Evolutionary conservation across 495 filamentous ascomycete genomes (phyloP).

Genomic region (Penicillium chermesinum): DNA sequence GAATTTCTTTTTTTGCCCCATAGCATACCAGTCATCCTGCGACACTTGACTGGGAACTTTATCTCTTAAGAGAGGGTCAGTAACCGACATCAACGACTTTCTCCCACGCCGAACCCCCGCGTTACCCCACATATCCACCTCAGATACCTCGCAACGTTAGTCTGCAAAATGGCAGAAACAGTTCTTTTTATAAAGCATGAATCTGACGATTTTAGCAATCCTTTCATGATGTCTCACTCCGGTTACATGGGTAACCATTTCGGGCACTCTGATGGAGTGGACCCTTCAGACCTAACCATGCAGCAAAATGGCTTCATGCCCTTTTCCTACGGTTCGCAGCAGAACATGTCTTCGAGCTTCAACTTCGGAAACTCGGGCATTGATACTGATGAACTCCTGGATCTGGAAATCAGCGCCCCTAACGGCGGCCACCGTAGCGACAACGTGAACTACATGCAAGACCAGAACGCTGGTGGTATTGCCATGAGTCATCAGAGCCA

Average conservation of each 20-base stretch:
- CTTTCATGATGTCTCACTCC: slow-evolving; percentile 52
- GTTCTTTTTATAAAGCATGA: slow-evolving; percentile 76
- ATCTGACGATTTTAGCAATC: slow-evolving; percentile 58
- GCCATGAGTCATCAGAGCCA: slow-evolving; percentile 48
- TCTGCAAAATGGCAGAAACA: slow-evolving; percentile 33
- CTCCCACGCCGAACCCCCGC: slow-evolving; percentile 17
- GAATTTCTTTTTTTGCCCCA: slow-evolving; percentile 9
- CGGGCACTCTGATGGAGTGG: slow-evolving; percentile 61
- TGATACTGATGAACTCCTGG: slow-evolving; percentile 49
- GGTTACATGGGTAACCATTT: slow-evolving; percentile 67
- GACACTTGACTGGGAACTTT: slow-evolving; percentile 8
- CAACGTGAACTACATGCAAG: slow-evolving; percentile 42
- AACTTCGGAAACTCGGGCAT: slow-evolving; percentile 52
- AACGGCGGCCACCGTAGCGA: slow-evolving; percentile 37
- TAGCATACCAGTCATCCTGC: slow-evolving; percentile 2
- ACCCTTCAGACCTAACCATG: slow-evolving; percentile 84
- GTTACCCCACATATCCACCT: slow-evolving; percentile 8
- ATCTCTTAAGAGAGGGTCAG: slow-evolving; percentile 21
- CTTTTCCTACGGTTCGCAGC: slow-evolving; percentile 44
- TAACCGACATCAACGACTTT: slow-evolving; percentile 19
- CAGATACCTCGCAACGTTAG: slow-evolving; percentile 1
- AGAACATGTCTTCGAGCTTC: slow-evolving; percentile 48
- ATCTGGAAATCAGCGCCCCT: slow-evolving; percentile 46
- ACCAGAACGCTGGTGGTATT: slow-evolving; percentile 41
- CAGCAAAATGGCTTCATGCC: slow-evolving; percentile 48